Percentiles rank a stretch among this genome's conserved stretches.
phyloP scores from a whole-genome alignment of 352 stramenopile genomes.

The Phytophthora fragariae region DNA sequence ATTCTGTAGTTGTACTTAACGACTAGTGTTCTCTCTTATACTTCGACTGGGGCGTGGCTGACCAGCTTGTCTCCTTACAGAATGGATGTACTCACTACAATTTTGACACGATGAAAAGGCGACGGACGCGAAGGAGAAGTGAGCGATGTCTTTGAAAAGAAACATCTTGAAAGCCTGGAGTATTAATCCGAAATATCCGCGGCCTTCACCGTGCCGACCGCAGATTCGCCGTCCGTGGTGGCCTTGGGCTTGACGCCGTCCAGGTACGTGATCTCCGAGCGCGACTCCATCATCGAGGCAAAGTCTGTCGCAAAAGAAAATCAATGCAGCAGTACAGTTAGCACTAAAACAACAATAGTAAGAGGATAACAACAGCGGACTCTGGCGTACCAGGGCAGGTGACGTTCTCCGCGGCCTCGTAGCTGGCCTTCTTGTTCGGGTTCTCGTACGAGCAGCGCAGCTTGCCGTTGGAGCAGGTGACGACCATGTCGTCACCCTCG shows the following conservation, averaged over 20 bases:
- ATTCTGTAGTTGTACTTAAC: not conserved
- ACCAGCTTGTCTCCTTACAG: conserved; percentile 22
- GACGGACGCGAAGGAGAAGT: conserved; percentile 9
- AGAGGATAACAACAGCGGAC: not conserved
- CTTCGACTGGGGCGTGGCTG: conserved; percentile 5
- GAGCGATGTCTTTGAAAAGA: conserved; percentile 16
- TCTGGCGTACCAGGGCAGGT: conserved; percentile 55
- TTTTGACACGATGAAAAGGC: conserved; percentile 24
- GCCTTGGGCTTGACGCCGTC: conserved; percentile 41
- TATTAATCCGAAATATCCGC: conserved; percentile 26
- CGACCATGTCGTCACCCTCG: conserved; percentile 57
- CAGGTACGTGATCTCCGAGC: conserved; percentile 58
- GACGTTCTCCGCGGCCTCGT: conserved; percentile 47
- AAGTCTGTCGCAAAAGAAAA: conserved; percentile 52
- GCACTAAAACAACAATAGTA: conserved; percentile 3
- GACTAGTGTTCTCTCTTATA: conserved; percentile 14
- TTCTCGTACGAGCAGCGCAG: conserved; percentile 71
- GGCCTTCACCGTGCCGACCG: conserved; percentile 44
- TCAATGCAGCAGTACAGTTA: too few relatives aligned
- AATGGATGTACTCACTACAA: conserved; percentile 33
- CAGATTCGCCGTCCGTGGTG: conserved; percentile 14
- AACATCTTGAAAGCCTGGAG: not conserved
- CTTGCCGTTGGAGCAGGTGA: conserved; percentile 64
- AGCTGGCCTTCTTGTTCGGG: conserved; percentile 55
- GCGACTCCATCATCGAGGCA: conserved; percentile 64